Evolutionary conservation across 2,329 filamentous ascomycete species (phyloP).

Genomic region (Exophiala spinifera): DNA sequence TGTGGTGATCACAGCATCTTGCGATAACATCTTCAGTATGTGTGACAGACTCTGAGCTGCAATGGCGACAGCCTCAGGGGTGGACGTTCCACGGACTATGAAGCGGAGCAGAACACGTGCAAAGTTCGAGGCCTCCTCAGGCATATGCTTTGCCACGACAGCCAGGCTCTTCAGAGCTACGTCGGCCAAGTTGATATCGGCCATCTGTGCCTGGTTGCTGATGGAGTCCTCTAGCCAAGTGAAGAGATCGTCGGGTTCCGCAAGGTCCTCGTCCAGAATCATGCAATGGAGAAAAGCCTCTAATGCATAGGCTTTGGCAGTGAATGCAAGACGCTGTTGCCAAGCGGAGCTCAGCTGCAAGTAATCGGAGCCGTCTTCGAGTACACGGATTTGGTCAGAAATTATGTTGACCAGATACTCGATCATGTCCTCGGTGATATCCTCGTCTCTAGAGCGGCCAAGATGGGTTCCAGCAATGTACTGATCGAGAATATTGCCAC

Average conservation of each 20-base stretch:
- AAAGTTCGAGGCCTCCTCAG: constrained; percentile 68
- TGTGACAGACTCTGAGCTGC: constrained; percentile 83
- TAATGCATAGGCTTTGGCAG: constrained; percentile 78
- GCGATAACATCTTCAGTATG: constrained; percentile 76
- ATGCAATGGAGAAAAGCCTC: constrained; percentile 83
- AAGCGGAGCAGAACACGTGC: constrained; percentile 79
- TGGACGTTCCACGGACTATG: constrained; percentile 77
- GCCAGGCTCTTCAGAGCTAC: constrained; percentile 79
- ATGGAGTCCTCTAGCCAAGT: constrained; percentile 82
- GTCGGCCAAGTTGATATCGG: constrained; percentile 70
- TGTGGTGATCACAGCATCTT: constrained; percentile 91
- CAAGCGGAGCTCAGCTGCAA: constrained; percentile 78
- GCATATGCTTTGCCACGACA: constrained; percentile 71
- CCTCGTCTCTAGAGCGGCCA: constrained; percentile 28
- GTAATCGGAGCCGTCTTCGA: constrained; percentile 90
- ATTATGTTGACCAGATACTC: constrained; percentile 67
- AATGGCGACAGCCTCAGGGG: constrained; percentile 65
- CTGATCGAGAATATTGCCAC: constrained; percentile 68
- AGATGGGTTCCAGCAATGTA: constrained; percentile 60
- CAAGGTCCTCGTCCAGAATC: constrained; percentile 74
- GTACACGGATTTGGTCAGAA: constrained; percentile 75
- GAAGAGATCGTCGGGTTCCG: constrained; percentile 74
- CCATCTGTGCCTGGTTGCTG: constrained; percentile 76
- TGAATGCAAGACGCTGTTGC: constrained; percentile 81
- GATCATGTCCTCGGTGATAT: constrained; percentile 44